Conservation (phyloP, 768 basidiomycete species). For the Phylloporus sp. region DNA sequence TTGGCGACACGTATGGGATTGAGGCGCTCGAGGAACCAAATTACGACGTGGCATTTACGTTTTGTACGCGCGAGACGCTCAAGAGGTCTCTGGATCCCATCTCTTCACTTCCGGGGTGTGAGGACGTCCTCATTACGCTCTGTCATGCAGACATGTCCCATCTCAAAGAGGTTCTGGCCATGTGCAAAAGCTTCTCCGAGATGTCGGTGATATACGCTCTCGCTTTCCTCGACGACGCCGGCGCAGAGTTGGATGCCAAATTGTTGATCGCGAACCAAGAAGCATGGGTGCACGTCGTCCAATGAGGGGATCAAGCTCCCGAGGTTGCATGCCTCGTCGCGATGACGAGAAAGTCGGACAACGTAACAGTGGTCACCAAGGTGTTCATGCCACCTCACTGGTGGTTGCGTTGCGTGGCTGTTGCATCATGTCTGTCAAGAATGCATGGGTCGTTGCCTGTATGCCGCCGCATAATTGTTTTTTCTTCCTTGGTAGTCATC, state of each 20-base stretch:
- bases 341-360: slow-evolving; percentile 55
- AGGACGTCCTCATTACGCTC: slow-evolving; percentile 23
- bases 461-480: background rate
- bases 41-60: slow-evolving; percentile 57
- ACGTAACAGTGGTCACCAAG: slow-evolving; percentile 63
- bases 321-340: slow-evolving; percentile 65
- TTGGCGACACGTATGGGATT: slow-evolving; percentile 5
- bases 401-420: slow-evolving; percentile 58
- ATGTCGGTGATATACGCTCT: slow-evolving; percentile 47
- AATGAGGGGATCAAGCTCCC: slow-evolving; percentile 11
- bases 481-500: slow-evolving; percentile 27
- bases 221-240: slow-evolving; percentile 36
- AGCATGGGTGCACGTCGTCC: slow-evolving; percentile 57
- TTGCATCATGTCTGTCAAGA: slow-evolving; percentile 52
- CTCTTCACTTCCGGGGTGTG: background rate
- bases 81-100: slow-evolving; percentile 1
- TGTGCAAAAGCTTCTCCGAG: slow-evolving; percentile 53
- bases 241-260: slow-evolving; percentile 48
- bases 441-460: slow-evolving; percentile 32
- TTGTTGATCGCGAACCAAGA: slow-evolving; percentile 42
- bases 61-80: slow-evolving; percentile 45
- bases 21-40: slow-evolving; percentile 41
- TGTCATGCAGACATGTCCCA: slow-evolving; percentile 33
- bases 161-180: slow-evolving; percentile 31
- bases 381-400: slow-evolving; percentile 57